Conservation (phyloP, 148 eudicot genomes). For the Chenopodium formosanum region DNA sequence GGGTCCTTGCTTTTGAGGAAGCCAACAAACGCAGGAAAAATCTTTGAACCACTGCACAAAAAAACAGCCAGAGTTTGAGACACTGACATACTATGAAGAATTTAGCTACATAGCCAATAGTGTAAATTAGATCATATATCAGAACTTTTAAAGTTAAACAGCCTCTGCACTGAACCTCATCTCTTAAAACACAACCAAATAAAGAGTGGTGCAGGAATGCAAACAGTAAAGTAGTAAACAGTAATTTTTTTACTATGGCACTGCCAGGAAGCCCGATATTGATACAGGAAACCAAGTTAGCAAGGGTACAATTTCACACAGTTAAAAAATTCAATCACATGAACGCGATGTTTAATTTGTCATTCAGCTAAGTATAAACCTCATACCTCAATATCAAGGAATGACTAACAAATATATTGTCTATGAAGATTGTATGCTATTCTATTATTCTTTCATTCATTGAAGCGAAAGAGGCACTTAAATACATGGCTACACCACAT, state of each 20-base stretch:
- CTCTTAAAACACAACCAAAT: background rate
- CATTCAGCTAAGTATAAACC: background rate
- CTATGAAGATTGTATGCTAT: too few relatives aligned
- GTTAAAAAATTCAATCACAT: background rate
- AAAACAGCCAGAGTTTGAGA: conserved; percentile 17
- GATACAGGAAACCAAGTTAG: background rate
- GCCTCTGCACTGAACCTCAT: background rate
- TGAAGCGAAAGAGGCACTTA: too few relatives aligned
- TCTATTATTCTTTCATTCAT: too few relatives aligned
- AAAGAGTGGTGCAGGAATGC: background rate
- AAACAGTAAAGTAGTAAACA: background rate
- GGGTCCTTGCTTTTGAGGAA: conserved; percentile 91
- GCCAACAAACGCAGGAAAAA: conserved; percentile 81
- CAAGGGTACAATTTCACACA: background rate
- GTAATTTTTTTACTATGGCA: background rate
- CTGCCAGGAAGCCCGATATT: background rate
- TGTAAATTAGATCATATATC: background rate
- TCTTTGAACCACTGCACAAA: conserved; percentile 80
- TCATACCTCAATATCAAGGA: too few relatives aligned
- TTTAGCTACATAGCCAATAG: background rate
- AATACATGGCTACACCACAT: too few relatives aligned
- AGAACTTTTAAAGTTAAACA: background rate
- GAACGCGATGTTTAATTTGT: background rate
- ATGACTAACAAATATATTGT: too few relatives aligned
- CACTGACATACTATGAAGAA: background rate